Evolutionary conservation across 768 basidiomycete genomes (phyloP).

Genomic region (Hygrocybe punicea): DNA sequence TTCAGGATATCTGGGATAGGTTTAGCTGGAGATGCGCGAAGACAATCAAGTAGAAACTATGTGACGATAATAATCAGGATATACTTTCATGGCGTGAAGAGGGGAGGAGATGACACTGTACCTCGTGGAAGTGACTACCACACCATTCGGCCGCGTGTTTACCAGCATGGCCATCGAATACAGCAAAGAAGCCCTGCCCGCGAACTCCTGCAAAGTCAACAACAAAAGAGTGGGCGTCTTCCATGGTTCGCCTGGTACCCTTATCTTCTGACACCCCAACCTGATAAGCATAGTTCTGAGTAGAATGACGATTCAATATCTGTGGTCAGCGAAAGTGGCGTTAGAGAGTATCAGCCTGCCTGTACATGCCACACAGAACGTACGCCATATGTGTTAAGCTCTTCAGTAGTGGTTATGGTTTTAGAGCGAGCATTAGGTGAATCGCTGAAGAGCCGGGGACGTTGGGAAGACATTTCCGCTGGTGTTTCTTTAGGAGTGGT

Average conservation of each 20-base stretch:
- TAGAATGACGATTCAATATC: constrained; percentile 75
- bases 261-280: constrained; percentile 82
- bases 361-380: constrained; percentile 22
- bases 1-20: constrained; percentile 87
- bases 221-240: constrained; percentile 94
- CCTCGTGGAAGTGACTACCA: constrained; percentile 93
- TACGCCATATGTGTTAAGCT: constrained; percentile 72
- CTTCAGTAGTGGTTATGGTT: constrained; percentile 71
- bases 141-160: constrained; percentile 99
- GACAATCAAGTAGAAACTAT: constrained; percentile 60
- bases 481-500: background rate
- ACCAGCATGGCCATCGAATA: constrained; percentile 98
- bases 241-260: constrained; percentile 90
- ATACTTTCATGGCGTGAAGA: background rate
- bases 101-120: constrained; percentile 26
- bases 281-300: constrained; percentile 59
- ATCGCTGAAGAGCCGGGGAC: constrained; percentile 39
- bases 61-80: background rate
- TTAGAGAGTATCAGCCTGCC: background rate
- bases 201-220: constrained; percentile 88
- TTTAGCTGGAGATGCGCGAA: constrained; percentile 54
- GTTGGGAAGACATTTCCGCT: background rate
- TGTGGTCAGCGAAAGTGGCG: constrained; percentile 22
- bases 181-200: constrained; percentile 97
- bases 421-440: constrained; percentile 79